A percentile compares a stretch with the other conserved stretches of the same genome.
Conservation (phyloP, 106 monocot genomes). For the Dendrobium catenatum region DNA sequence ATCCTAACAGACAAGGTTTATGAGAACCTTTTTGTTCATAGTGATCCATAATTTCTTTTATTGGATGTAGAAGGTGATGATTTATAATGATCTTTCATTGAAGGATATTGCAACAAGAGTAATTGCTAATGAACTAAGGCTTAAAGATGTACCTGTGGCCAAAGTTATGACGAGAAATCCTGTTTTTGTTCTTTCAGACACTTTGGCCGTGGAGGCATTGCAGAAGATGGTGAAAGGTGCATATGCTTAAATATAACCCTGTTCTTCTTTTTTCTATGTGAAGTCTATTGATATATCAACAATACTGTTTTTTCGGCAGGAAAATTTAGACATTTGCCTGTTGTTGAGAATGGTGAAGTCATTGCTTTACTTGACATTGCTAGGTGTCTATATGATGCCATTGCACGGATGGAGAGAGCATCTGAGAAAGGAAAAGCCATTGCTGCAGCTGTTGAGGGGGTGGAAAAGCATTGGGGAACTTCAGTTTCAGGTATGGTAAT, state of each 20-base stretch:
- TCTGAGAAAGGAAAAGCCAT: conserved; percentile 78
- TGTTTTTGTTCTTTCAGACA: conserved; percentile 66
- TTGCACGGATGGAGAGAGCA: conserved; percentile 68
- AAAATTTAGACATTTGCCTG: conserved; percentile 32
- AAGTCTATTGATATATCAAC: conserved; percentile 1
- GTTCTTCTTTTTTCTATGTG: background rate
- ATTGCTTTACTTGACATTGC: conserved; percentile 72
- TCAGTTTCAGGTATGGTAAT: conserved; percentile 38
- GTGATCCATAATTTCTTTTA: background rate
- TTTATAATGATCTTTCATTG: conserved; percentile 9
- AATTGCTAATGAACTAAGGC: conserved; percentile 27
- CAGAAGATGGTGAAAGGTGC: conserved; percentile 77
- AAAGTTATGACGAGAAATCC: conserved; percentile 68
- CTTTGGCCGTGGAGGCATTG: conserved; percentile 67
- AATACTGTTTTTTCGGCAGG: conserved; percentile 22
- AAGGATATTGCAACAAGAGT: conserved; percentile 35
- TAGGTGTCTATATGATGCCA: conserved; percentile 77
- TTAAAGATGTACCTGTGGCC: conserved; percentile 35
- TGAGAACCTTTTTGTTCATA: background rate
- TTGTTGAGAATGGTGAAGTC: conserved; percentile 51
- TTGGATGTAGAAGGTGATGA: background rate
- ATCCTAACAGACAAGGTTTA: conserved; percentile 64
- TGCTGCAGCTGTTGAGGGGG: conserved; percentile 74
- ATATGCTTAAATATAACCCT: background rate
- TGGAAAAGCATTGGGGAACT: conserved; percentile 71